phyloP scores from a whole-genome alignment of 176 grass and related monocot species.

The Hordeum marinum region DNA sequence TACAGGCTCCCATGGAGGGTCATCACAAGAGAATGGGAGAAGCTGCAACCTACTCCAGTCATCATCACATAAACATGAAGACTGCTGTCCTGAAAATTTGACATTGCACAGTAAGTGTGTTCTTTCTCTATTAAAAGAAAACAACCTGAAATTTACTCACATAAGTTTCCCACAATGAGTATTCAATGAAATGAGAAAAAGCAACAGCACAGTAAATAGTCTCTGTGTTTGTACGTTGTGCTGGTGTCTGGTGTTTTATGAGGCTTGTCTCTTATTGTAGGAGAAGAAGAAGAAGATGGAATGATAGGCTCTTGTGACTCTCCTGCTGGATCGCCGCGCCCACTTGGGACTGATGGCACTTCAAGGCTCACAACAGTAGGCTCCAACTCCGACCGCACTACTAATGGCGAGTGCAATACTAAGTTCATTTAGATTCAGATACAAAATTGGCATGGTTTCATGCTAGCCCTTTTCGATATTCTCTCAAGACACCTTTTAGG shows the following conservation, averaged over 20 bases:
- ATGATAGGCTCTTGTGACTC: not conserved
- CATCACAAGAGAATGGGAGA: not conserved
- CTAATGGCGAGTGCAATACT: constrained; percentile 21
- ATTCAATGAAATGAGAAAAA: not conserved
- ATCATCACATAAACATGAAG: not conserved
- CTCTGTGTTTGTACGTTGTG: not conserved
- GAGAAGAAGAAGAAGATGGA: constrained; percentile 2
- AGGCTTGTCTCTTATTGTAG: not conserved
- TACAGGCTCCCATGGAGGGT: not conserved
- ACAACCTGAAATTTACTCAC: not conserved
- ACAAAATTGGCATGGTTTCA: not conserved
- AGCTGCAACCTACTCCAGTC: not conserved
- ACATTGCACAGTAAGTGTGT: constrained; percentile 2
- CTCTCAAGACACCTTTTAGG: not conserved
- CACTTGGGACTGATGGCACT: not conserved
- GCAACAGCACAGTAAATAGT: not conserved
- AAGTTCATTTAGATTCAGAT: not conserved
- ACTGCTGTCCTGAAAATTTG: not conserved
- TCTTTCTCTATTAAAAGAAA: not conserved
- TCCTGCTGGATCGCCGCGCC: not conserved
- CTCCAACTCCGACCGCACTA: not conserved
- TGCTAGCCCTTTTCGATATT: not conserved
- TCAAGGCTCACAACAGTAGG: not conserved
- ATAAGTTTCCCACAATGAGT: not conserved
- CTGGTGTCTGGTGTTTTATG: not conserved